phyloP scores from a whole-genome alignment of 1,284 basidiomycete species.

The Ustilago hordei region DNA sequence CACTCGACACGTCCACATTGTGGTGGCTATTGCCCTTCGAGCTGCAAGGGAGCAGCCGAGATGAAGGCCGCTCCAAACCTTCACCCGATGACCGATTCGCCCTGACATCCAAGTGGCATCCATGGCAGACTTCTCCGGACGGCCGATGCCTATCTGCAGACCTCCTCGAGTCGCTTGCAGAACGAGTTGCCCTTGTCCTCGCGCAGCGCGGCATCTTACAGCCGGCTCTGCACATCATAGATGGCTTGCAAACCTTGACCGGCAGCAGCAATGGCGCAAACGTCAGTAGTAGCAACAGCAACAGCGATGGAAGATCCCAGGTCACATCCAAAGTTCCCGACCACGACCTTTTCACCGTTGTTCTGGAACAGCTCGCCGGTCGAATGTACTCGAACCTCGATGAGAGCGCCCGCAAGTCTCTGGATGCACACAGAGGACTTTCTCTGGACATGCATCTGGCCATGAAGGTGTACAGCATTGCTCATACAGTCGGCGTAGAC shows the following conservation, averaged over 20 bases:
- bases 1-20: conserved; percentile 33
- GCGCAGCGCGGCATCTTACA: conserved; percentile 39
- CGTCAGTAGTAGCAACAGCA: neutral
- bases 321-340: conserved; percentile 19
- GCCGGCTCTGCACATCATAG: conserved; percentile 37
- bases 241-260: conserved; percentile 8
- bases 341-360: conserved; percentile 39
- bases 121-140: conserved; percentile 32
- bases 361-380: conserved; percentile 21
- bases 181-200: conserved; percentile 41
- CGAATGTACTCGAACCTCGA: conserved; percentile 18
- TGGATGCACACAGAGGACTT: conserved; percentile 28
- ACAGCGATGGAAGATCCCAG: neutral
- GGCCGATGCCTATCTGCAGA: conserved; percentile 15
- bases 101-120: conserved; percentile 39
- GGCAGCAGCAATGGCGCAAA: neutral
- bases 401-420: conserved; percentile 12
- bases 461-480: conserved; percentile 27
- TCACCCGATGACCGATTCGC: conserved; percentile 19
- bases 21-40: conserved; percentile 47
- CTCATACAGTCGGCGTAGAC: conserved; percentile 18
- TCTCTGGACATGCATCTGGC: conserved; percentile 30
- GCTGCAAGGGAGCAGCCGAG: conserved; percentile 9
- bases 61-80: neutral
- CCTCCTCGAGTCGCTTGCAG: conserved; percentile 34